These are phyloP conservation scores for Tetragonia tetragonoides DNA, from an alignment of 148 eudicot species.

Conservation along the genomic window DNA sequence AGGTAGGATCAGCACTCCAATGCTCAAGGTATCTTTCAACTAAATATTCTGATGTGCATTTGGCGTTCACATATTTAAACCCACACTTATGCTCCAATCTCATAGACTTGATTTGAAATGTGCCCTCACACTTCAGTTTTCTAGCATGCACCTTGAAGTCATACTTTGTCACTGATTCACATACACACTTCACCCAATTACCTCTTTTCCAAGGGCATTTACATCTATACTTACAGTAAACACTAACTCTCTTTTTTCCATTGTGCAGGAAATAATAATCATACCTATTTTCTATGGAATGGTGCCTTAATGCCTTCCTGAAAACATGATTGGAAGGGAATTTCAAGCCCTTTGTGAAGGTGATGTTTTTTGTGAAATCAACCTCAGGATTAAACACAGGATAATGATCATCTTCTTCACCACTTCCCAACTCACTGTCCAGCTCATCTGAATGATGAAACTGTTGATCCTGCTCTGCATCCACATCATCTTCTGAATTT, in stretches of 20 bases:
- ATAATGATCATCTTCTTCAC: background rate
- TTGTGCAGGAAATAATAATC: slow-evolving; percentile 16
- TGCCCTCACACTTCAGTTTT: background rate
- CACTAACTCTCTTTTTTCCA: background rate
- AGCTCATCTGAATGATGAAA: background rate
- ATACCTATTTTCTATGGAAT: background rate
- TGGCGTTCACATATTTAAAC: background rate
- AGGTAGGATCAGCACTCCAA: background rate
- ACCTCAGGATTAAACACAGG: background rate
- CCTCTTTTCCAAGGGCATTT: background rate
- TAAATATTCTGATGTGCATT: background rate
- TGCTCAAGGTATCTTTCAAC: slow-evolving; percentile 5
- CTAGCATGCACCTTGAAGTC: background rate
- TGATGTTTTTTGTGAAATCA: background rate
- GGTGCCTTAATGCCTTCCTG: slow-evolving; percentile 10
- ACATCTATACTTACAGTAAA: background rate
- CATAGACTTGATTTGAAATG: background rate
- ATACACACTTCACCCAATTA: background rate
- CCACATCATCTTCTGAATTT: too few relatives aligned
- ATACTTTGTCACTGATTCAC: background rate
- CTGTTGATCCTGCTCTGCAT: background rate
- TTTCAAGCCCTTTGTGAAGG: background rate
- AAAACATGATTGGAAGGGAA: background rate
- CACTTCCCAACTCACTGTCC: background rate
- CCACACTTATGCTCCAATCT: slow-evolving; percentile 6